Conservation (phyloP, 176 grass and related monocot species). For the Chloris gayana region DNA sequence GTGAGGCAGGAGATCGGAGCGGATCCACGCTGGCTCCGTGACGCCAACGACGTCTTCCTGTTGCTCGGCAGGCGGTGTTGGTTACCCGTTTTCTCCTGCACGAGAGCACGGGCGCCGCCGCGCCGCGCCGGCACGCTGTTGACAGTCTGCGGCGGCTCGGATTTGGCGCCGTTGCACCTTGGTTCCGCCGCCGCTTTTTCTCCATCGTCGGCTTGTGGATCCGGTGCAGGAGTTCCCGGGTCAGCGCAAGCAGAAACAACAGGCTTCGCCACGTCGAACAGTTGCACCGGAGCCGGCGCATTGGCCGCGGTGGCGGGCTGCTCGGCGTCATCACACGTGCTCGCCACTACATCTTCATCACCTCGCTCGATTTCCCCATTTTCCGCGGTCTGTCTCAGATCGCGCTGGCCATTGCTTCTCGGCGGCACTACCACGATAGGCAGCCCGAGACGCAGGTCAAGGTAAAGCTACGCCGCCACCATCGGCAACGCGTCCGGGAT, state of each 20-base stretch:
- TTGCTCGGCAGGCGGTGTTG: neutral
- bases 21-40: constrained; percentile 28
- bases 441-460: neutral
- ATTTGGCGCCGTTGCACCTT: neutral
- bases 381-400: neutral
- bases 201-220: neutral
- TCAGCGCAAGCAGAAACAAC: neutral
- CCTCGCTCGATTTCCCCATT: neutral
- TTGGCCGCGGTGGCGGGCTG: neutral
- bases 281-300: neutral
- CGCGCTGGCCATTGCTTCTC: neutral
- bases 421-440: neutral
- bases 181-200: neutral
- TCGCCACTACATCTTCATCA: neutral
- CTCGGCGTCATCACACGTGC: neutral
- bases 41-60: neutral
- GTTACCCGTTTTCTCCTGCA: neutral
- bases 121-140: no score
- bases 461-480: neutral
- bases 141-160: neutral
- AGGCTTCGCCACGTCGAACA: neutral
- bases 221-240: neutral
- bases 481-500: neutral
- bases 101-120: no score
- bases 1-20: neutral